Conservation (phyloP, 192 early-diverging fungal species). For the Coemansia sp. region DNA sequence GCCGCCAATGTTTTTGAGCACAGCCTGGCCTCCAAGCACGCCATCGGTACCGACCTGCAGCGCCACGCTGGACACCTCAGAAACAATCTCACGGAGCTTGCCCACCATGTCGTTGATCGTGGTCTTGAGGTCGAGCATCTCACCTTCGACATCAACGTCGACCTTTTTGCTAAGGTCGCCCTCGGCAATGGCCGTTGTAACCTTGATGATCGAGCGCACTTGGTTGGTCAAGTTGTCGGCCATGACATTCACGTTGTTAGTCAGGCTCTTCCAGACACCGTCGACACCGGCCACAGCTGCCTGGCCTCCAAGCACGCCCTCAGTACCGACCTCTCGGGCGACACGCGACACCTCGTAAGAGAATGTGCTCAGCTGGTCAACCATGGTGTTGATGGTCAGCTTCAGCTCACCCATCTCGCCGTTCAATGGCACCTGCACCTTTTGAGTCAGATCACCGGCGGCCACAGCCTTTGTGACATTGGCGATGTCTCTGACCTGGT, state of each 20-base stretch:
- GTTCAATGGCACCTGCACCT: conserved; percentile 45
- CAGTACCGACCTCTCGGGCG: conserved; percentile 61
- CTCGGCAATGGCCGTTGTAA: conserved; percentile 57
- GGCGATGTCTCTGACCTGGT: conserved; percentile 58
- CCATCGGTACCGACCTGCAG: conserved; percentile 63
- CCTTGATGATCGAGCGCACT: conserved; percentile 59
- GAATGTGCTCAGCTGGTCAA: conserved; percentile 53
- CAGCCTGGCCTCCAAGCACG: conserved; percentile 61
- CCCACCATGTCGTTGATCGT: conserved; percentile 63
- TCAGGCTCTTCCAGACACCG: conserved; percentile 61
- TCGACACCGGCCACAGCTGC: conserved; percentile 53
- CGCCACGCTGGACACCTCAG: conserved; percentile 63
- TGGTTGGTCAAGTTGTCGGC: conserved; percentile 58
- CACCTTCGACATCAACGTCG: conserved; percentile 50
- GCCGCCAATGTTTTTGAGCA: conserved; percentile 33
- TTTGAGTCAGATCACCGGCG: conserved; percentile 48
- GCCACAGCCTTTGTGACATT: conserved; percentile 56
- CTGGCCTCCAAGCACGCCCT: conserved; percentile 61
- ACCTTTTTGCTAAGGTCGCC: conserved; percentile 56
- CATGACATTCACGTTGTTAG: conserved; percentile 64
- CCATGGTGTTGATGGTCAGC: conserved; percentile 57
- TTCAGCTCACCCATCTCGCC: conserved; percentile 63
- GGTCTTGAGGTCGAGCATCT: conserved; percentile 53
- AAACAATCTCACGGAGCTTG: conserved; percentile 52
- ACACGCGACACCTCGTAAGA: conserved; percentile 60